These are phyloP conservation scores for Xylariaceae sp. DNA, from an alignment of 2,329 filamentous ascomycete species.

Conservation along the genomic window DNA sequence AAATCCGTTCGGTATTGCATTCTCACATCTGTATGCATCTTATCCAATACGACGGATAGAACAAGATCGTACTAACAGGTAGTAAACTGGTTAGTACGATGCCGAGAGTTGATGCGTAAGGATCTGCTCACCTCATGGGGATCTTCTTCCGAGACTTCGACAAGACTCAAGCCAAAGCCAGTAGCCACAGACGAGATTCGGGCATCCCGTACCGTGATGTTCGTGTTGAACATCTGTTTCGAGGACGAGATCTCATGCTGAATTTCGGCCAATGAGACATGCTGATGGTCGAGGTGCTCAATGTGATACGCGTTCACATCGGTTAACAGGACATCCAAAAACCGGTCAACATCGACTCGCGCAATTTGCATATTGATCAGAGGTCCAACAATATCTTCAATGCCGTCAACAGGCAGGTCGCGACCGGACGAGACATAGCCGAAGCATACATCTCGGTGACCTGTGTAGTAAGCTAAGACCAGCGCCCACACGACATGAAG, in stretches of 20 bases:
- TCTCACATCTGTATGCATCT: background rate
- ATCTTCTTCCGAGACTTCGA: background rate
- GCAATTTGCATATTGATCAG: constrained; percentile 6
- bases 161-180: background rate
- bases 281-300: constrained; percentile 1
- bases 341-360: constrained; percentile 2
- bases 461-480: constrained; percentile 2
- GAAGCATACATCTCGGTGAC: constrained; percentile 3
- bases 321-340: constrained; percentile 1
- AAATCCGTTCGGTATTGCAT: background rate
- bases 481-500: constrained; percentile 3
- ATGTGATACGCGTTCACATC: background rate
- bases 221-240: background rate
- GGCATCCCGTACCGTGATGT: background rate
- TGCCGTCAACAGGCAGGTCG: constrained; percentile 4
- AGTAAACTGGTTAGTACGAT: too few relatives aligned
- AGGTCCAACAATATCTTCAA: constrained; percentile 3
- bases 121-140: constrained; percentile 1
- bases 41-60: background rate
- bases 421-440: constrained; percentile 5
- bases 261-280: background rate
- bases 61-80: too few relatives aligned
- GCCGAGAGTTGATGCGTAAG: too few relatives aligned
- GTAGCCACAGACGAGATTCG: background rate
- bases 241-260: background rate